A percentile compares a stretch with the other conserved stretches of the same genome.
These are phyloP conservation scores for Penicillium sp. DNA, from an alignment of 2,329 filamentous ascomycete species.

Conservation along the genomic window DNA sequence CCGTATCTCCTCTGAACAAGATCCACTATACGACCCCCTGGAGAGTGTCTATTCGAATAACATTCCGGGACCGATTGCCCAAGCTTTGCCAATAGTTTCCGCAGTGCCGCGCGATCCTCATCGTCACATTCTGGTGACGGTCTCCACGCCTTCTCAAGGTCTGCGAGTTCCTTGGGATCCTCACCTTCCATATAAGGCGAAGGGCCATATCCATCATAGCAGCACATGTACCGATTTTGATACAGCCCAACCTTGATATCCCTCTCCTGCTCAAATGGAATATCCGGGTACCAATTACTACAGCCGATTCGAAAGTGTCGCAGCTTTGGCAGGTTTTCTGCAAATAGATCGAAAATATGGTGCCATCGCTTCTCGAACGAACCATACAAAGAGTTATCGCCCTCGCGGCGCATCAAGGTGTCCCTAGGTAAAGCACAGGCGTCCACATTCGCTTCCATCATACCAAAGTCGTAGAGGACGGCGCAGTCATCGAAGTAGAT, in stretches of 20 bases:
- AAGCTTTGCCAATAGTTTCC: slow-evolving; percentile 19
- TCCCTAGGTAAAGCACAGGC: not conserved
- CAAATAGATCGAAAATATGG: slow-evolving; percentile 26
- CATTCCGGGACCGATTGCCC: slow-evolving; percentile 21
- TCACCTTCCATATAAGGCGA: slow-evolving; percentile 19
- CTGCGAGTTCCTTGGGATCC: not conserved
- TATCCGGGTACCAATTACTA: slow-evolving; percentile 3
- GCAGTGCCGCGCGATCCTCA: slow-evolving; percentile 21
- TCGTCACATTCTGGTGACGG: slow-evolving; percentile 8
- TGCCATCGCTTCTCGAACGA: slow-evolving; percentile 24
- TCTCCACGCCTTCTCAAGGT: not conserved
- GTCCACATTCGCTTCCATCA: not conserved
- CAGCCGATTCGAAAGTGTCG: slow-evolving; percentile 22
- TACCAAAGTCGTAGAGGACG: slow-evolving; percentile 29
- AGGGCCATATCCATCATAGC: slow-evolving; percentile 22
- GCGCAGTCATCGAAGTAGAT: slow-evolving; percentile 50
- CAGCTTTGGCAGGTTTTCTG: slow-evolving; percentile 17
- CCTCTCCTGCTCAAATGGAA: slow-evolving; percentile 25
- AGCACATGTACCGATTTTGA: slow-evolving; percentile 22
- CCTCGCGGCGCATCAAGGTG: slow-evolving; percentile 1
- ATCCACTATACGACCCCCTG: slow-evolving; percentile 4
- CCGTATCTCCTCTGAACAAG: slow-evolving; percentile 3
- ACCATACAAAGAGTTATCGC: slow-evolving; percentile 1
- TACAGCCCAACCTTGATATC: slow-evolving; percentile 17
- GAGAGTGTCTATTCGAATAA: not conserved